These are phyloP conservation scores for Starmera stellimalicola DNA, from an alignment of 1,139 yeast species.

Conservation along the genomic window DNA sequence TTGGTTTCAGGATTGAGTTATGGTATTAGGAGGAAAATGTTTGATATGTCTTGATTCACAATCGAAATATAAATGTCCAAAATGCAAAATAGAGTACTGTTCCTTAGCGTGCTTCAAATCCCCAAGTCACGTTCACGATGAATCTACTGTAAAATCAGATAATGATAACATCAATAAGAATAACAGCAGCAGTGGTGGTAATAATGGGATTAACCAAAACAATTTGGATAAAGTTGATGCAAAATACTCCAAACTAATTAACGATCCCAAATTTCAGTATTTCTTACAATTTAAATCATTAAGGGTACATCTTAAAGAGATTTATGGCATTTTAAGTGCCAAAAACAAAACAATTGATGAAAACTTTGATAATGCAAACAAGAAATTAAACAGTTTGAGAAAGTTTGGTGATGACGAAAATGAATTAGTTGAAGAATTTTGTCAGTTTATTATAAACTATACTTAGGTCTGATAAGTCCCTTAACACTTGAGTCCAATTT, in stretches of 20 bases:
- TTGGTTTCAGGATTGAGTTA: no score
- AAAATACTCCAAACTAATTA: slow-evolving; percentile 17
- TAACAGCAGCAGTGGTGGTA: not conserved
- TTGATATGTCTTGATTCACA: slow-evolving; percentile 32
- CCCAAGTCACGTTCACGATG: slow-evolving; percentile 28
- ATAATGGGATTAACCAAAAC: not conserved
- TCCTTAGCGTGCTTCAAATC: slow-evolving; percentile 50
- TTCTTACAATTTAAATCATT: slow-evolving; percentile 35
- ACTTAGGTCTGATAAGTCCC: slow-evolving; percentile 17
- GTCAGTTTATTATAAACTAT: slow-evolving; percentile 11
- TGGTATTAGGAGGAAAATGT: slow-evolving; percentile 24
- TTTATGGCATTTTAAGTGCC: slow-evolving; percentile 33
- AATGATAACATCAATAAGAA: no score
- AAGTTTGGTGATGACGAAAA: slow-evolving; percentile 45
- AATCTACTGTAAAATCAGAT: slow-evolving; percentile 4
- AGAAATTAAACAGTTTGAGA: slow-evolving; percentile 39
- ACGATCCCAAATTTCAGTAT: slow-evolving; percentile 29
- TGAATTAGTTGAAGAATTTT: slow-evolving; percentile 45
- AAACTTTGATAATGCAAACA: slow-evolving; percentile 37
- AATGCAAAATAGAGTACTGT: slow-evolving; percentile 40
- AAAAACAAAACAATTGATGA: slow-evolving; percentile 32
- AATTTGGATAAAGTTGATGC: slow-evolving; percentile 10
- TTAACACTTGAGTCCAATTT: slow-evolving; percentile 20
- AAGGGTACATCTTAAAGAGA: slow-evolving; percentile 33
- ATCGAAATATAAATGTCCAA: slow-evolving; percentile 57